Evolutionary conservation across 2,329 filamentous ascomycete species (phyloP).

Genomic region (Lecanoromycetidae sp.): DNA sequence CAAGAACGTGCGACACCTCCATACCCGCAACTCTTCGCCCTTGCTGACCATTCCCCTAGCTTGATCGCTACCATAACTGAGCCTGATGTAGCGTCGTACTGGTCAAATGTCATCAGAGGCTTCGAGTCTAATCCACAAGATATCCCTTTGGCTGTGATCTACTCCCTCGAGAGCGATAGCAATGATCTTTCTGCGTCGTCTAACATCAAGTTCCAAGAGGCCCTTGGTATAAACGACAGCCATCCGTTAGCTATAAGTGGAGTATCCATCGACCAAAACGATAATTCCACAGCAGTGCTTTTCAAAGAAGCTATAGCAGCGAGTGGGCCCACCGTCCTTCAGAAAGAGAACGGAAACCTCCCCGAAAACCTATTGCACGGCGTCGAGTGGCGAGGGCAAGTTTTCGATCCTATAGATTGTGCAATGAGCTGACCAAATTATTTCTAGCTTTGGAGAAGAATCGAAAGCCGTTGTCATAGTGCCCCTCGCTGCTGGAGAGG

Average conservation of each 20-base stretch:
- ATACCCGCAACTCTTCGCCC: conserved; percentile 34
- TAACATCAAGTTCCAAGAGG: conserved; percentile 60
- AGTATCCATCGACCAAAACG: conserved; percentile 57
- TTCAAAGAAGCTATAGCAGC: conserved; percentile 63
- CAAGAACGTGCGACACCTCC: conserved; percentile 67
- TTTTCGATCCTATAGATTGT: no score
- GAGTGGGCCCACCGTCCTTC: conserved; percentile 54
- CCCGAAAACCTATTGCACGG: conserved; percentile 53
- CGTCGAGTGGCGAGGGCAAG: conserved; percentile 57
- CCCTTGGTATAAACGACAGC: conserved; percentile 52
- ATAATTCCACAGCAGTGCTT: conserved; percentile 61
- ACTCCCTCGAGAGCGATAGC: conserved; percentile 58
- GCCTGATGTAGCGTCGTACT: conserved; percentile 47
- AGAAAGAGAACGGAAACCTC: conserved; percentile 51
- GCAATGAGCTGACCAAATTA: no score
- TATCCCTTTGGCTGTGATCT: conserved; percentile 63
- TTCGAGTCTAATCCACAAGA: conserved; percentile 63
- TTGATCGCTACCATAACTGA: background rate
- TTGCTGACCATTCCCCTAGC: background rate
- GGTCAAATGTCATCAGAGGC: conserved; percentile 55
- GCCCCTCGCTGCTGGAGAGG: conserved; percentile 65
- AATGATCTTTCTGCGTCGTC: conserved; percentile 62
- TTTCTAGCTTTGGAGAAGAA: conserved; percentile 56
- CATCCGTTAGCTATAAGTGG: conserved; percentile 46
- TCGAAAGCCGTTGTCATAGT: conserved; percentile 61